Evolutionary conservation across 352 stramenopile genomes (phyloP).

Genomic region (Phytophthora vignae): DNA sequence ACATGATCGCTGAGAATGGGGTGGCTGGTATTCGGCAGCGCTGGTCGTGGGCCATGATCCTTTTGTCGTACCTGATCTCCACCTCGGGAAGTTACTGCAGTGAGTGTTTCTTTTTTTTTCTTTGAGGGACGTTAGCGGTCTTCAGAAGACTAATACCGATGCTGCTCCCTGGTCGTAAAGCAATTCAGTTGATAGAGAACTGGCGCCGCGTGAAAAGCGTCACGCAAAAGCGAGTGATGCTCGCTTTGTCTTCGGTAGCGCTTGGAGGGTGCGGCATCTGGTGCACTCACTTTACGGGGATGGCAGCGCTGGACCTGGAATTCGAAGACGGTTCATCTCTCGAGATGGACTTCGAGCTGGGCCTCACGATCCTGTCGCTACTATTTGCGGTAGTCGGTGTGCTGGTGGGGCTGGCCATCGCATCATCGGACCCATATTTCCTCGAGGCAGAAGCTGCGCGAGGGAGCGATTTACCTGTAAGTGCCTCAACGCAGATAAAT

Average conservation of each 20-base stretch:
- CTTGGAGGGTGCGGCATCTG: slow-evolving; percentile 71
- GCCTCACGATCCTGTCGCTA: slow-evolving; percentile 61
- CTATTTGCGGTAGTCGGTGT: slow-evolving; percentile 60
- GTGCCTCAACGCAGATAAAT: too few relatives aligned
- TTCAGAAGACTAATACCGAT: too few relatives aligned
- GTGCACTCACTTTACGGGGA: slow-evolving; percentile 75
- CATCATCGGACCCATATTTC: slow-evolving; percentile 67
- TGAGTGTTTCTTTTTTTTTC: slow-evolving; percentile 27
- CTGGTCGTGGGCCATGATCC: slow-evolving; percentile 50
- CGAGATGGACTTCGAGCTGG: slow-evolving; percentile 62
- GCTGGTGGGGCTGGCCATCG: slow-evolving; percentile 59
- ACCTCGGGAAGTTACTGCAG: slow-evolving; percentile 74
- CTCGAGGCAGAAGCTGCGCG: slow-evolving; percentile 63
- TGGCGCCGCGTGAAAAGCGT: slow-evolving; percentile 46
- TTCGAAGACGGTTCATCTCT: slow-evolving; percentile 45
- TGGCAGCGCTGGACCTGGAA: slow-evolving; percentile 51
- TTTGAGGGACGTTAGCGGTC: too few relatives aligned
- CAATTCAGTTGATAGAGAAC: slow-evolving; percentile 77
- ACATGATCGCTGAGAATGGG: too few relatives aligned
- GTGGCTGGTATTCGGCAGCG: slow-evolving; percentile 27
- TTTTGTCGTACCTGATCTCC: slow-evolving; percentile 62
- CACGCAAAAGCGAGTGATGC: slow-evolving; percentile 47
- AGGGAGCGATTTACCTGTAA: slow-evolving; percentile 22
- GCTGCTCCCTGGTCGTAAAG: slow-evolving; percentile 21
- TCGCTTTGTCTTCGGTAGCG: slow-evolving; percentile 46